A percentile compares a stretch with the other conserved stretches of the same genome.
Conservation (phyloP, 1,284 basidiomycete genomes). For the Kalmanozyma brasiliensis region DNA sequence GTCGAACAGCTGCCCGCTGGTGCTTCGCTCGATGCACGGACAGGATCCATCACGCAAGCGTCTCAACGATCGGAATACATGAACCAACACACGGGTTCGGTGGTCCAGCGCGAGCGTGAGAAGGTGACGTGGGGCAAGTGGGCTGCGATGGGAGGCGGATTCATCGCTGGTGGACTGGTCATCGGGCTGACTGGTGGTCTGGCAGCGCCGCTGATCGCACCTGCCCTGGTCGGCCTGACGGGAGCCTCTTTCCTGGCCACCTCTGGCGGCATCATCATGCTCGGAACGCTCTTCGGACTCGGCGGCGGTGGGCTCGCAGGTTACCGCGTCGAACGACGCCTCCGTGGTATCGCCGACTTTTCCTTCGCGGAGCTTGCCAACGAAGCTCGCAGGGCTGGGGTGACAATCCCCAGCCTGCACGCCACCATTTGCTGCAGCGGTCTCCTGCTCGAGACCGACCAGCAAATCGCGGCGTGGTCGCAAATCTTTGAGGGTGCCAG, state of each 20-base stretch:
- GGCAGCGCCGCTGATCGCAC: constrained; percentile 59
- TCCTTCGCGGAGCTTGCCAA: constrained; percentile 49
- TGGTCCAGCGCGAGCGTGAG: constrained; percentile 51
- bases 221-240: constrained; percentile 58
- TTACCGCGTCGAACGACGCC: constrained; percentile 54
- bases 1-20: constrained; percentile 43
- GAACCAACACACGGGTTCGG: constrained; percentile 52
- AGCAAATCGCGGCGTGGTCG: constrained; percentile 50
- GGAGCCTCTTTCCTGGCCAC: constrained; percentile 59
- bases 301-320: constrained; percentile 63
- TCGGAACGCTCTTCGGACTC: constrained; percentile 61
- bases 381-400: constrained; percentile 44
- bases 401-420: constrained; percentile 58
- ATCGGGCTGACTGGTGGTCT: constrained; percentile 61
- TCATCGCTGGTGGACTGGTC: constrained; percentile 54
- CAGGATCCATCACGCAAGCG: constrained; percentile 32
- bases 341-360: constrained; percentile 52
- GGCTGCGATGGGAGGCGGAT: constrained; percentile 56
- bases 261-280: constrained; percentile 58
- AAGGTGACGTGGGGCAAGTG: constrained; percentile 58
- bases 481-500: constrained; percentile 35
- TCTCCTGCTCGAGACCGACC: constrained; percentile 47
- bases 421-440: constrained; percentile 61
- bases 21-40: constrained; percentile 39
- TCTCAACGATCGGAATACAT: constrained; percentile 55